Percentiles rank a stretch among this genome's conserved stretches.
Evolutionary conservation across 768 basidiomycete genomes (phyloP).

Genomic region (Macrolepiota albuminosa): DNA sequence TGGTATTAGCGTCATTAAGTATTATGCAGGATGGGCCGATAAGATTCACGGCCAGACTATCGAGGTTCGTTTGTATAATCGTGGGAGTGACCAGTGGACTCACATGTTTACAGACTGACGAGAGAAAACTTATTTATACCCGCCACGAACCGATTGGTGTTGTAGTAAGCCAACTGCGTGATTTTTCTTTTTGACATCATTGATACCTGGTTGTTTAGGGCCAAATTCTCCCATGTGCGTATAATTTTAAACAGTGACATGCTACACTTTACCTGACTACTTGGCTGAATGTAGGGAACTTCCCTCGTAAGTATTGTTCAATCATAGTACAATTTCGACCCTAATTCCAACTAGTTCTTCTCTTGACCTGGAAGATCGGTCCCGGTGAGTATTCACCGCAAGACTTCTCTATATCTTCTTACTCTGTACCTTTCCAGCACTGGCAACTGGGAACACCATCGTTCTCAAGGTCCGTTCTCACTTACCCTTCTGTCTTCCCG

Average conservation of each 20-base stretch:
- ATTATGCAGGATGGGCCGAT: slow-evolving; percentile 62
- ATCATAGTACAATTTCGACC: neutral
- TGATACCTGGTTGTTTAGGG: slow-evolving; percentile 12
- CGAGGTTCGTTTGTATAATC: slow-evolving; percentile 23
- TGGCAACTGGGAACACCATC: slow-evolving; percentile 77
- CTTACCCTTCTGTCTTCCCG: neutral
- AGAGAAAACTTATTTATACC: slow-evolving; percentile 52
- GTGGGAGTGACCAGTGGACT: neutral
- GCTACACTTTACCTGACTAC: neutral
- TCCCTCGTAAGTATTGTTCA: slow-evolving; percentile 35
- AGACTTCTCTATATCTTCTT: neutral
- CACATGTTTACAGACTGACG: slow-evolving; percentile 25
- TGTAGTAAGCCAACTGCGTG: slow-evolving; percentile 20
- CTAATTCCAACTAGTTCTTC: slow-evolving; percentile 34
- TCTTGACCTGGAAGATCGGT: slow-evolving; percentile 74
- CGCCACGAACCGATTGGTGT: slow-evolving; percentile 58
- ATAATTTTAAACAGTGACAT: neutral
- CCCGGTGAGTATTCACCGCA: slow-evolving; percentile 43
- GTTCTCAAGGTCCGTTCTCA: slow-evolving; percentile 49
- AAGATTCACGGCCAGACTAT: slow-evolving; percentile 49
- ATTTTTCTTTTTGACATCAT: neutral
- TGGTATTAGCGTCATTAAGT: slow-evolving; percentile 35
- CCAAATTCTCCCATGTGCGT: slow-evolving; percentile 25
- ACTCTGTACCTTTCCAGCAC: slow-evolving; percentile 38
- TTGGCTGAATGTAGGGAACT: slow-evolving; percentile 52